These are phyloP conservation scores for Orobanche coerulescens DNA, from an alignment of 257 asterid species.

Conservation along the genomic window DNA sequence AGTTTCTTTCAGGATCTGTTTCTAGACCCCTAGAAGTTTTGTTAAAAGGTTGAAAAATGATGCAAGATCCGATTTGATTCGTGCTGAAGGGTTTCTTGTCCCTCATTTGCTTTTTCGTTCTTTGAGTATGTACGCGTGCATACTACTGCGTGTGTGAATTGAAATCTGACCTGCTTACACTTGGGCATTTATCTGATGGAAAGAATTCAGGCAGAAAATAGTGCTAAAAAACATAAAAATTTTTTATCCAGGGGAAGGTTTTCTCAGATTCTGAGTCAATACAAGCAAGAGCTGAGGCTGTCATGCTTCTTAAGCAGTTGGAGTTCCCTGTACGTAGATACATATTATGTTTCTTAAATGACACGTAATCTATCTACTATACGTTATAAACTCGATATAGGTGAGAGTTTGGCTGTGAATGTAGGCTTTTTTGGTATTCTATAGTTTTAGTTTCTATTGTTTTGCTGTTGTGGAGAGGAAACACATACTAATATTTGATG, in stretches of 20 bases:
- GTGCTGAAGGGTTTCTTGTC: constrained; percentile 7
- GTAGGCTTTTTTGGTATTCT: neutral
- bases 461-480: constrained; percentile 8
- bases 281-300: constrained; percentile 98
- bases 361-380: constrained; percentile 6
- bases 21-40: too few relatives aligned
- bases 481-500: constrained; percentile 7
- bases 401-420: neutral
- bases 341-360: constrained; percentile 18
- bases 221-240: constrained; percentile 10
- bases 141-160: neutral
- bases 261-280: constrained; percentile 96
- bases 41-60: too few relatives aligned
- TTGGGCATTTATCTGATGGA: neutral
- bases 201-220: neutral
- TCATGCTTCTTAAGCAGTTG: constrained; percentile 95
- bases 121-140: neutral
- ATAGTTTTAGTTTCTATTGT: neutral
- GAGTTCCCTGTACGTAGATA: constrained; percentile 69
- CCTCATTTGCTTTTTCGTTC: neutral
- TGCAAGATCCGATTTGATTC: neutral
- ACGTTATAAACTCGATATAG: neutral
- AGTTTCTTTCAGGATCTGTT: neutral
- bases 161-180: neutral
- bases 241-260: constrained; percentile 71